Evolutionary conservation across 2,329 filamentous ascomycete genomes (phyloP), one percentile per base, ranked within the genome.

Genomic region (Claviceps africana): DNA sequence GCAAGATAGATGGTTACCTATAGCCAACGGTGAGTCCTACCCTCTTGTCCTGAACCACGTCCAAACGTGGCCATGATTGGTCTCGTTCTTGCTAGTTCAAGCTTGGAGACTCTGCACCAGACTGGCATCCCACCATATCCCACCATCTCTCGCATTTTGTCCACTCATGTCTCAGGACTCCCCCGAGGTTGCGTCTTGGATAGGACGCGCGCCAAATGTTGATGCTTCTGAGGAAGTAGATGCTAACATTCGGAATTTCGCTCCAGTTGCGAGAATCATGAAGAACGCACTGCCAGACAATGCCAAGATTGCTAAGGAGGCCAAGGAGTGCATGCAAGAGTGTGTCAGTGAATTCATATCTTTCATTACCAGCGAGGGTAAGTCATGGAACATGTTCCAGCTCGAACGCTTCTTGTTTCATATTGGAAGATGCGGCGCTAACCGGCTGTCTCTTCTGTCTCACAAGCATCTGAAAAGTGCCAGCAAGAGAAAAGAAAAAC

Each of bases 291-390:
- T 98, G 48, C 93, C 93, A 50, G 93, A 98, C 59, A 98, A 98
- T 65, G 93, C 93, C 60, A 98, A 98, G 72, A 98, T 98, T 56
- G 90, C 90, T 55, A 98, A 98, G 67, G 93, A 98, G 67, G 93
- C 93, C 52, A 98, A 98, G 70, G 93, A 98, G 68, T 98, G 93
- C 72, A 97, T 98, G 93, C 93, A 98, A 70, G 93, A 98, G 70
- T 98, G 93, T 66, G 93, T 98, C 54, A 96, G 90, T 82, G 93
- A 98, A 72, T 98, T 98, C 70, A 98, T 98, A 74, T 95, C 88
- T 7, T 98, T 98, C 76, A 97, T 98, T 66, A 98, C 93, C 37
- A 97, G 91, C 69, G 93, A 98, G 78, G 93, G 93, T 95, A 69
- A 65, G 85, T 73, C 13, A 22, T 49, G 33, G 19, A 39, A 19